A percentile compares a stretch with the other conserved stretches of the same genome.
Conservation (phyloP, 371 early-diverging fungal species). For the Mucor indicus region DNA sequence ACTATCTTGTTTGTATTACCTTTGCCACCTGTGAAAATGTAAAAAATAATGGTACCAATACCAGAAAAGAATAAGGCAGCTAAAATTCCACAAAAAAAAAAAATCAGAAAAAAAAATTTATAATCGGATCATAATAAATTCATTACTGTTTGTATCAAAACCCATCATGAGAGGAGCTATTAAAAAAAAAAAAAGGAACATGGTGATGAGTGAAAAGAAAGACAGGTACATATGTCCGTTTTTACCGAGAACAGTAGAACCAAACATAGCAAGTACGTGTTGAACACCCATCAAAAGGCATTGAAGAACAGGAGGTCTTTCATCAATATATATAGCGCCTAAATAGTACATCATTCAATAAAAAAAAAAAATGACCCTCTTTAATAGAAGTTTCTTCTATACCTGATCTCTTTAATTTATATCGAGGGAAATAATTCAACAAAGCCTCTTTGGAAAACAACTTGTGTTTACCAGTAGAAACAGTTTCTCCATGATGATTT, state of each 20-base stretch:
- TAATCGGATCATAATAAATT: not conserved
- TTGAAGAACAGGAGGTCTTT: constrained; percentile 40
- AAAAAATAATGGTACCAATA: constrained; percentile 59
- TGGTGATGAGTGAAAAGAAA: not conserved
- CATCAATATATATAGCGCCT: constrained; percentile 45
- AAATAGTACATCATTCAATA: not conserved
- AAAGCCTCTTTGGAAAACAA: constrained; percentile 19
- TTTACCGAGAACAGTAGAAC: constrained; percentile 49
- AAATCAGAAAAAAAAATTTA: not conserved
- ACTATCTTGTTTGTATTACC: constrained; percentile 3
- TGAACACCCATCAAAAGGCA: constrained; percentile 50
- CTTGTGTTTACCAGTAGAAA: constrained; percentile 16
- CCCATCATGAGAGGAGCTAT: constrained; percentile 52
- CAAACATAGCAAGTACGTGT: constrained; percentile 61
- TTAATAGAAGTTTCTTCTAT: no score
- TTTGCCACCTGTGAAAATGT: constrained; percentile 50
- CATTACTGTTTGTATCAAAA: constrained; percentile 51
- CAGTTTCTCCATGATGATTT: not conserved
- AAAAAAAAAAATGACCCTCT: no score
- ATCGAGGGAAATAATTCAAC: constrained; percentile 19
- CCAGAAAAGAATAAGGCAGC: constrained; percentile 59
- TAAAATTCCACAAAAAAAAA: constrained; percentile 13
- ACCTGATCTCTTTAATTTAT: constrained; percentile 20
- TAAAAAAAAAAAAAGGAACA: no score
- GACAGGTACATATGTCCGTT: not conserved